Evolutionary conservation across 2,329 filamentous ascomycete species (phyloP).

Genomic region (Fusarium cyanostomum): DNA sequence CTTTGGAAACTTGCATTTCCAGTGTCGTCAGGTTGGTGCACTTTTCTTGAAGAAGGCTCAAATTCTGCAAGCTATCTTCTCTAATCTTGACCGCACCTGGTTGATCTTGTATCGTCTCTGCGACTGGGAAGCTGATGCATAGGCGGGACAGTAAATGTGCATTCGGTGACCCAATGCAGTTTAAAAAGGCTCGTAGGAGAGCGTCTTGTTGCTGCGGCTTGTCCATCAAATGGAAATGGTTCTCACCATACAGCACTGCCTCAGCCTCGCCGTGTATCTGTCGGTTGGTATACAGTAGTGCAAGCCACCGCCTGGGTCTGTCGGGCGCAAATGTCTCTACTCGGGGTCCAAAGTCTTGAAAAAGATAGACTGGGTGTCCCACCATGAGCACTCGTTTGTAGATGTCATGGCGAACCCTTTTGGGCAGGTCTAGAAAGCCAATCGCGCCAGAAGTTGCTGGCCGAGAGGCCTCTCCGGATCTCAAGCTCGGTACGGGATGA

Average conservation of each 20-base stretch:
- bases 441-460: neutral
- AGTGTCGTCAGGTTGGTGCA: constrained; percentile 16
- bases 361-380: constrained; percentile 14
- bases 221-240: constrained; percentile 13
- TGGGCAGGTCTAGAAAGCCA: neutral
- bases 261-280: constrained; percentile 14
- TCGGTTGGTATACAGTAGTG: constrained; percentile 13
- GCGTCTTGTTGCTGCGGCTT: constrained; percentile 1
- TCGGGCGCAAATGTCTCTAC: constrained; percentile 22
- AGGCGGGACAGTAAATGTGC: constrained; percentile 11
- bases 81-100: neutral
- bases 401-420: neutral
- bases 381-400: constrained; percentile 14
- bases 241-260: constrained; percentile 10
- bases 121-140: constrained; percentile 17
- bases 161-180: constrained; percentile 12
- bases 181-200: constrained; percentile 15
- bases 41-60: constrained; percentile 8
- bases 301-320: constrained; percentile 13
- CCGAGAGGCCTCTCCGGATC: neutral
- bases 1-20: constrained; percentile 5
- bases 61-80: constrained; percentile 7
- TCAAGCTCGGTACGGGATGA: neutral
- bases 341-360: constrained; percentile 9
- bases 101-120: neutral